Conservation (phyloP, 2,329 filamentous ascomycete species). For the Aspergillus sp. region DNA sequence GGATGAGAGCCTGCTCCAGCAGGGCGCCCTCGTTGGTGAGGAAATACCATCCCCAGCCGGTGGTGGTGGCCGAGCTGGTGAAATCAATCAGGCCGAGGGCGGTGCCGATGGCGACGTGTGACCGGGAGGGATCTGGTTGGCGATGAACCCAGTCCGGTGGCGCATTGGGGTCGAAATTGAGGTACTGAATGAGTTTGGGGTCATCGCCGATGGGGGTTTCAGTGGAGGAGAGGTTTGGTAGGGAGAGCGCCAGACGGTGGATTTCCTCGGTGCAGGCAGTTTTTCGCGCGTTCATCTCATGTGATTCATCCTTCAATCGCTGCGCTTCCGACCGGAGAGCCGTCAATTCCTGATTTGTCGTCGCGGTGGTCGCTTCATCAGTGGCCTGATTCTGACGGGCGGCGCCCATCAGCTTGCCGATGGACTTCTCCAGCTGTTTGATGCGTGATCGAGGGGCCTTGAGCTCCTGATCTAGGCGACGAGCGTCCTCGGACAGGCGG, state of each 20-base stretch:
- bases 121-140: conserved; percentile 44
- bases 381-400: conserved; percentile 18
- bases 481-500: conserved; percentile 38
- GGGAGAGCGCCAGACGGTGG: conserved; percentile 67
- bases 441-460: conserved; percentile 40
- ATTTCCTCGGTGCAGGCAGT: conserved; percentile 57
- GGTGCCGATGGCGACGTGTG: conserved; percentile 81
- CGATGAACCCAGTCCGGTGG: conserved; percentile 31
- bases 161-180: conserved; percentile 66
- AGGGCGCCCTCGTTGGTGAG: conserved; percentile 86
- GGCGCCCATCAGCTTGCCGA: conserved; percentile 33
- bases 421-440: conserved; percentile 43
- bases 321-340: conserved; percentile 37
- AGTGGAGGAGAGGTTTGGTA: conserved; percentile 82
- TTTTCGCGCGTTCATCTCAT: conserved; percentile 30
- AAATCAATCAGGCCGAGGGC: conserved; percentile 93
- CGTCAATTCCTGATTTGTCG: conserved; percentile 19
- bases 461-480: conserved; percentile 39
- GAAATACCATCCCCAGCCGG: conserved; percentile 98
- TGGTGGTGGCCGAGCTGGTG: conserved; percentile 71
- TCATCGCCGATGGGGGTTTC: conserved; percentile 70
- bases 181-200: conserved; percentile 67
- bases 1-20: conserved; percentile 89
- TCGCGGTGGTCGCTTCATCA: conserved; percentile 2
- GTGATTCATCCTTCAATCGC: conserved; percentile 35